Conservation (phyloP, 352 stramenopile genomes). For the Thalassiosira allenii region DNA sequence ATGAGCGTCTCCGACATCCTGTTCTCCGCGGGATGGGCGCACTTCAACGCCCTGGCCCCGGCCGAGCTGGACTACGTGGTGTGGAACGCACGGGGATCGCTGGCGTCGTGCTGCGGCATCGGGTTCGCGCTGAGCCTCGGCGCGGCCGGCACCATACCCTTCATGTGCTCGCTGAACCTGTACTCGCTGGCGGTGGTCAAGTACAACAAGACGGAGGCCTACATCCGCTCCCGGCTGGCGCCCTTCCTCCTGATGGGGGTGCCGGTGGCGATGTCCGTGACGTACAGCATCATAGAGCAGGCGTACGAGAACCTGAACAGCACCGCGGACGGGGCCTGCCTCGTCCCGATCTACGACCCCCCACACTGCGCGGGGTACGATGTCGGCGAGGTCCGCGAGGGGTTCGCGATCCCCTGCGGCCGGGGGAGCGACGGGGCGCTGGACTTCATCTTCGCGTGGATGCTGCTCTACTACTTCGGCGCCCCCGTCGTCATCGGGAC, state of each 20-base stretch:
- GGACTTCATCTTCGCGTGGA: neutral
- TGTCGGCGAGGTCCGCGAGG: neutral
- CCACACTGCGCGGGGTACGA: neutral
- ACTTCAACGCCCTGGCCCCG: slow-evolving; percentile 14
- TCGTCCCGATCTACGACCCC: neutral
- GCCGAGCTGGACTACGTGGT: slow-evolving; percentile 4
- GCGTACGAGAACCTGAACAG: neutral
- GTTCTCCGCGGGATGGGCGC: neutral
- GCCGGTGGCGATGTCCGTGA: neutral
- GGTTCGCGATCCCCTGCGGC: neutral
- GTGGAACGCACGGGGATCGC: neutral
- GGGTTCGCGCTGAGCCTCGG: neutral
- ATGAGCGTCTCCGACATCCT: slow-evolving; percentile 26
- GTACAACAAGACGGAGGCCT: neutral
- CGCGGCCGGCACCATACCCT: neutral
- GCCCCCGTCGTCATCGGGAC: neutral
- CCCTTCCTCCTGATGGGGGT: neutral
- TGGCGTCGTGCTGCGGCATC: neutral
- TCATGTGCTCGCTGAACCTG: neutral
- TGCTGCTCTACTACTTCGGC: neutral
- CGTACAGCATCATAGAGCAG: neutral
- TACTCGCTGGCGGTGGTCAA: neutral
- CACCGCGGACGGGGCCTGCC: neutral
- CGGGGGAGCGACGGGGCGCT: neutral
- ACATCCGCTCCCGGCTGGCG: neutral